Conservation (phyloP, 106 monocot species). For the Dactylorhiza incarnata region DNA sequence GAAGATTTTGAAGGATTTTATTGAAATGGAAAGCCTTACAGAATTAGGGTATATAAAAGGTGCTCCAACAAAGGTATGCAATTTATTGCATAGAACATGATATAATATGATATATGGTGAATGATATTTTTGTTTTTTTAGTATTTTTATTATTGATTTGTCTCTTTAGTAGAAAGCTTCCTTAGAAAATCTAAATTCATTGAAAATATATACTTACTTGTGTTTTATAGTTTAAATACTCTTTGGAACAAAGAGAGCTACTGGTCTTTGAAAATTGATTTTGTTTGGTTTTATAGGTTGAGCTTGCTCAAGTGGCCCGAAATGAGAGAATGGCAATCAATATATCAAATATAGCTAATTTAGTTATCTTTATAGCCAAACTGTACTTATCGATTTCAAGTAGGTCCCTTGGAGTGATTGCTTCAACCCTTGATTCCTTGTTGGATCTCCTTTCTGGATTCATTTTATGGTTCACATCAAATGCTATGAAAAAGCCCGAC, state of each 20-base stretch:
- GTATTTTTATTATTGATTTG: too few relatives aligned
- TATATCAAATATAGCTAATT: constrained; percentile 55
- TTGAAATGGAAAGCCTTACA: constrained; percentile 61
- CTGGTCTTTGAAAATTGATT: too few relatives aligned
- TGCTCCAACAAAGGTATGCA: constrained; percentile 52
- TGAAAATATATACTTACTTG: too few relatives aligned
- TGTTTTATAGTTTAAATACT: too few relatives aligned
- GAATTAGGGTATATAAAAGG: constrained; percentile 35
- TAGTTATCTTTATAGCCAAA: constrained; percentile 55
- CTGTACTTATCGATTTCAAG: constrained; percentile 59
- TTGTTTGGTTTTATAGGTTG: constrained; percentile 46
- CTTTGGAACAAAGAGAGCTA: too few relatives aligned
- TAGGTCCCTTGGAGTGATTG: constrained; percentile 76
- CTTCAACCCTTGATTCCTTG: constrained; percentile 74
- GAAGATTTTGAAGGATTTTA: constrained; percentile 48
- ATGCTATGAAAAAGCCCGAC: too few relatives aligned
- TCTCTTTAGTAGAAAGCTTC: too few relatives aligned
- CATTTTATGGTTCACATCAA: too few relatives aligned
- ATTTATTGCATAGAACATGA: background rate
- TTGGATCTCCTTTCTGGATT: too few relatives aligned
- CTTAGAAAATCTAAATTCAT: too few relatives aligned
- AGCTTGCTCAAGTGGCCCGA: constrained; percentile 34
- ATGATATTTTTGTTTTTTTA: background rate
- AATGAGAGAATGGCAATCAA: constrained; percentile 60
- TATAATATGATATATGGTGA: too few relatives aligned